Base-by-base conservation (phyloP, 1,284 basidiomycete species). In the Abortiporus biennis region DNA sequence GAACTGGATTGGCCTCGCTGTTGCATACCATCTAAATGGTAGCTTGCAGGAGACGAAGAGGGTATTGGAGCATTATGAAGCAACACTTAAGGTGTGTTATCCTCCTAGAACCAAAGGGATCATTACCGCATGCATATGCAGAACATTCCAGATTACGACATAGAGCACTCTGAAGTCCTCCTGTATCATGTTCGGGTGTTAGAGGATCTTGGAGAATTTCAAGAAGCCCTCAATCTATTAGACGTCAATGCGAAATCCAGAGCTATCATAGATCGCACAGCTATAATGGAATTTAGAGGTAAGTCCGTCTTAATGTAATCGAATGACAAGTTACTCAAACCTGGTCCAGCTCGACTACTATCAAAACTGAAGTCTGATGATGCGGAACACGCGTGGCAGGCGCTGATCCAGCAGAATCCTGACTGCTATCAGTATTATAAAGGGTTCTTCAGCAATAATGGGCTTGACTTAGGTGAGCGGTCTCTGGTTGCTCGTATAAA, bases 1-100 rank as follows among this genome's bases (percentile, higher is more conserved):
- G 44, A 89, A 93, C 59, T 99, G 96, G 96, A 68, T 94, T 40
- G 88, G 77, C 1, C 72, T 96, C 40, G 92, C 93, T 12, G 78
- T 97, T 19, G 91, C 93, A 1, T 85, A 93, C 61, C 86, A 92
- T 56, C 71, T 99, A 16, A 87, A 80, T 46, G 87, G 85, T 4
- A 85, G 92, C 52, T 61, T 79, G 4, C 58, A 65, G 4, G 85
- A 91, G 55, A 85, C 92, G 2, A 77, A 80, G 52, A 76, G 78
- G 23, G 79, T 91, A 1, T 63, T 95, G 36, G 81, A 88, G 42
- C 76, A 80, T 29, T 81, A 85, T 47, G 78, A 81, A 49, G 59
- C 57, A 36, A 78, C 71, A 17, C 58, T 85, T 27, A 84, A 85
- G 72, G 82, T 78, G 45, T 42, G 68, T 52, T 6, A 13, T 27